Evolutionary conservation across 441 rosid genomes (phyloP).

Genomic region (Gossypium laxum): DNA sequence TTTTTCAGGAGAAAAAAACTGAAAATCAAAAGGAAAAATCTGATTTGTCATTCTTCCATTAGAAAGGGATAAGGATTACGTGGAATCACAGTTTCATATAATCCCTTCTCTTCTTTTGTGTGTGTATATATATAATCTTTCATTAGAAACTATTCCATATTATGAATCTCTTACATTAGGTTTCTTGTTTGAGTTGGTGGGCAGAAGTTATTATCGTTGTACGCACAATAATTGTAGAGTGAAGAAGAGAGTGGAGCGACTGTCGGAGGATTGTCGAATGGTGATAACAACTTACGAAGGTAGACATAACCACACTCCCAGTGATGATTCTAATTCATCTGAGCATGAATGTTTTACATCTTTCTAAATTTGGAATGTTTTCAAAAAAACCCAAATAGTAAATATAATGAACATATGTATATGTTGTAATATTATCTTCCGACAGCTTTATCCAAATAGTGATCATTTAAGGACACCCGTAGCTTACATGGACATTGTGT

Average conservation of each 20-base stretch:
- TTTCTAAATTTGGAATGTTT: constrained; percentile 25
- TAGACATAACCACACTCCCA: constrained; percentile 82
- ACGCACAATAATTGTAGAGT: constrained; percentile 79
- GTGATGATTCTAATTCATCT: constrained; percentile 71
- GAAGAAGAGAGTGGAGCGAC: constrained; percentile 86
- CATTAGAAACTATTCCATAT: background rate
- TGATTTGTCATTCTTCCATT: too few species aligned
- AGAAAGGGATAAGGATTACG: too few species aligned
- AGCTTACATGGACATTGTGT: background rate
- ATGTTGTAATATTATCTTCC: constrained; percentile 3
- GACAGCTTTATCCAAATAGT: background rate
- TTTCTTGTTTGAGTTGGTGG: background rate
- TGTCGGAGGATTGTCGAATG: constrained; percentile 93
- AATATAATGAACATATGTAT: background rate
- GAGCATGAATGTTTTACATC: constrained; percentile 67
- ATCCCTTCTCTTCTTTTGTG: rapidly evolving
- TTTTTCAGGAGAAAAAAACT: too few species aligned
- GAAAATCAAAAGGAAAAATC: too few species aligned
- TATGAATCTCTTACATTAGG: background rate
- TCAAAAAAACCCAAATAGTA: background rate
- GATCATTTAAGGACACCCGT: background rate
- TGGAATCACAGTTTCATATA: too few species aligned
- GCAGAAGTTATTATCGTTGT: constrained; percentile 83
- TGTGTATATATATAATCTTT: too few species aligned
- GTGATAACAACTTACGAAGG: constrained; percentile 98